Conservation (phyloP, 2,329 filamentous ascomycete genomes). For the Colletotrichum sp. region DNA sequence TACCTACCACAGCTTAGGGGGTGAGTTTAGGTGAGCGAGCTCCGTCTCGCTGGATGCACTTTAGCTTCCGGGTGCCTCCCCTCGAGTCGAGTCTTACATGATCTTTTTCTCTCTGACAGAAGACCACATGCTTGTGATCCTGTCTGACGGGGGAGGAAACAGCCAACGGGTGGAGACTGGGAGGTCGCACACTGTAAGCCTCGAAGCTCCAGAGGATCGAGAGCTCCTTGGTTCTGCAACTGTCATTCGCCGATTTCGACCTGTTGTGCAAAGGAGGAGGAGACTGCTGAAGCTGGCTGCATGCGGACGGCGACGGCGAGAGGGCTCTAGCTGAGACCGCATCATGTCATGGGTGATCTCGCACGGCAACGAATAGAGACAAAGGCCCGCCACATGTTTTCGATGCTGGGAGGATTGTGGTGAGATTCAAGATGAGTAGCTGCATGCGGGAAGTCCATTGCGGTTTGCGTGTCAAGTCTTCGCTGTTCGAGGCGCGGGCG, state of each 20-base stretch:
- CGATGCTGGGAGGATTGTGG: neutral
- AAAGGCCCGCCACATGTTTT: conserved; percentile 12
- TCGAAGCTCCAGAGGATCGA: neutral
- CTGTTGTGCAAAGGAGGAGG: conserved; percentile 2
- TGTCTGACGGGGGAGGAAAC: neutral
- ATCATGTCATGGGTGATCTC: conserved; percentile 7
- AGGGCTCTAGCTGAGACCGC: conserved; percentile 4
- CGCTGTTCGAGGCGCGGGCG: neutral
- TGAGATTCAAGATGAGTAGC: neutral
- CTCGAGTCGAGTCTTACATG: neutral
- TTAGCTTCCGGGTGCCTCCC: neutral
- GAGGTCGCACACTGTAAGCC: conserved; percentile 2
- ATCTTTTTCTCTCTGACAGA: neutral
- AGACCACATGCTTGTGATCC: conserved; percentile 1
- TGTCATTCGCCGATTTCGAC: conserved; percentile 8
- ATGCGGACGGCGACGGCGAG: neutral
- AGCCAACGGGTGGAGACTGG: neutral
- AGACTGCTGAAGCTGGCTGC: conserved; percentile 3
- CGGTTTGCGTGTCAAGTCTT: neutral
- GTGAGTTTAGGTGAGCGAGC: conserved; percentile 1
- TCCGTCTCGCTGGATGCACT: neutral
- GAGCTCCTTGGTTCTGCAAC: neutral
- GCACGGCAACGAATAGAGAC: conserved; percentile 17
- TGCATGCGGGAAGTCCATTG: conserved; percentile 8
- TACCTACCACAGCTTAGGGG: neutral